Base-by-base conservation (phyloP, 371 early-diverging fungal species). In the Mucor velutinosus region DNA sequence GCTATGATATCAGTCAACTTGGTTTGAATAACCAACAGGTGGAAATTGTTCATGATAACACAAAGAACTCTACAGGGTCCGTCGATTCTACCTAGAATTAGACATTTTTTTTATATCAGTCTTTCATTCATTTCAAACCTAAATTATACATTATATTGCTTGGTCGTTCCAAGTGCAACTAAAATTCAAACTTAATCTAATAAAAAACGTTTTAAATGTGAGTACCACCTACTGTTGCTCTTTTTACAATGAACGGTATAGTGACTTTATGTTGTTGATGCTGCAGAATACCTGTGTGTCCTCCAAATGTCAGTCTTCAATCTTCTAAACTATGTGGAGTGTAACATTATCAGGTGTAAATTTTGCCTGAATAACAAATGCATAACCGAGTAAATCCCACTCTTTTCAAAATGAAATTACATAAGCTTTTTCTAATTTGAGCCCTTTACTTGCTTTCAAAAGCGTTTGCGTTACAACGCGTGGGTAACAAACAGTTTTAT, bases 1-100 rank as follows among this genome's bases (percentile, higher is more conserved):
- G 88, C 17, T 86, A 77, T 57, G 87, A 88, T 65, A 58, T 82
- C 3, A 71, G 78, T 27, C 70, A 71, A 39, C 62, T 87, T 35
- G 86, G 86, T 41, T 39, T 41, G 5, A 25, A 14, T 37, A 63
- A 63, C 25, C 21, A 17, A 10, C 45, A 45, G 8, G 60, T 60
- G 25, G 39, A 60, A 3, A 27, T 60, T 11, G 15, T 60, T 8
- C 37, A 60, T 23, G 23, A 60, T 14, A 60, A 39, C 21, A 7
- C 60, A 10, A 60, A 60, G 39, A 33, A 6, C 39, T 60, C 60
- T 25, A 21, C 43, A 10, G 53, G 23, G 3, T 53, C 53, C 4
- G 14, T 53, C 25, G 23, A 53, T 4, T 53, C 53, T 23, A 7
- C n/a, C 7, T 3, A n/a, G 19, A 45, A 45, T 45, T 45, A 45